A percentile compares a stretch with the other conserved stretches of the same genome.
phyloP scores from a whole-genome alignment of 495 filamentous ascomycete genomes.

The Penicillium coprophilum region DNA sequence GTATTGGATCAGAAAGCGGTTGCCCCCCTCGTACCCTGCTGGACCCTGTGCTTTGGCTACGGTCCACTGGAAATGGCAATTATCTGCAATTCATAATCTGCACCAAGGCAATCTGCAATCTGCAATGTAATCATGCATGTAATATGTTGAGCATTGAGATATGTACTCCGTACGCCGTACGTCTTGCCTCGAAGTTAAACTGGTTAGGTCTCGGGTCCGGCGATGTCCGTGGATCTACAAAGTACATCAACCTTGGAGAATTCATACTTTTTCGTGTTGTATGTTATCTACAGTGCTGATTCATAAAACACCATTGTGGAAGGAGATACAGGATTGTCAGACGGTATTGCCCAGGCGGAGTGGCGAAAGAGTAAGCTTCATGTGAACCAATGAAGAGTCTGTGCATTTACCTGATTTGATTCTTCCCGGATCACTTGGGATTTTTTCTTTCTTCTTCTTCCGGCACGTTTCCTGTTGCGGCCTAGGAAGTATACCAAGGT shows the following conservation, averaged over 20 bases:
- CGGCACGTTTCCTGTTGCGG: background rate
- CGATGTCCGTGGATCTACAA: constrained; percentile 13
- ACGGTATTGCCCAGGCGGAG: background rate
- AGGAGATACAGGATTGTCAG: constrained; percentile 24
- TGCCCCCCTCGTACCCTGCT: background rate
- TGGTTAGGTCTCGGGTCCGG: constrained; percentile 15
- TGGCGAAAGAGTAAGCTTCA: constrained; percentile 1
- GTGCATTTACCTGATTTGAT: constrained; percentile 34
- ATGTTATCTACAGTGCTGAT: too few species aligned
- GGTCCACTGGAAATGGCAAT: background rate
- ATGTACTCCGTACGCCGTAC: background rate
- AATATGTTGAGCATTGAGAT: background rate
- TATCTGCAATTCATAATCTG: background rate
- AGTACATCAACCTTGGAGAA: too few species aligned
- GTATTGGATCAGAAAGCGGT: background rate
- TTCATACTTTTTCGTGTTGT: too few species aligned
- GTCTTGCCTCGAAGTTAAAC: background rate
- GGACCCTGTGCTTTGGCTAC: constrained; percentile 3
- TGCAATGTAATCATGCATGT: constrained; percentile 3
- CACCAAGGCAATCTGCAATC: background rate
- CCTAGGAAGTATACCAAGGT: background rate
- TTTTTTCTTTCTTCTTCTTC: background rate
- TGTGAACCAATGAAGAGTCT: constrained; percentile 1
- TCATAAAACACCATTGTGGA: constrained; percentile 11
- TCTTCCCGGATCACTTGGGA: background rate